Evolutionary conservation across 768 basidiomycete genomes (phyloP).

Genomic region (Auriscalpium orientale): DNA sequence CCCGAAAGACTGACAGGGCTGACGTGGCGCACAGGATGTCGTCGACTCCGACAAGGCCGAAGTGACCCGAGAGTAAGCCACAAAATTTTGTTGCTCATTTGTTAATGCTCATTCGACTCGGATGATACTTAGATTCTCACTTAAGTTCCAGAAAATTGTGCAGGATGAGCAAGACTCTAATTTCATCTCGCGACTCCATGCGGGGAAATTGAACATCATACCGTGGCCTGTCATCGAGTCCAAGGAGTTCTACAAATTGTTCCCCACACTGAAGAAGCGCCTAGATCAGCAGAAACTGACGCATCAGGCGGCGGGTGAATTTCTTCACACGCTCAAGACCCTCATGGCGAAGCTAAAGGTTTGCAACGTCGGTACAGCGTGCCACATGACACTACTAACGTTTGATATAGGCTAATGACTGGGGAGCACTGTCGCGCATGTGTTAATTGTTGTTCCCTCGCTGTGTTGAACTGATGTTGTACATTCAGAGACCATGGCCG

Average conservation of each 20-base stretch:
- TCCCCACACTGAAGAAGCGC: slow-evolving; percentile 36
- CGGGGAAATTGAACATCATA: slow-evolving; percentile 46
- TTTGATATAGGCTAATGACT: slow-evolving; percentile 55
- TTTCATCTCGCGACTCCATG: slow-evolving; percentile 54
- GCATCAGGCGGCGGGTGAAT: slow-evolving; percentile 44
- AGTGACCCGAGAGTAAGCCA: slow-evolving; percentile 47
- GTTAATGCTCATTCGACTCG: neutral
- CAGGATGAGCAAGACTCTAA: slow-evolving; percentile 53
- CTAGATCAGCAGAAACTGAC: slow-evolving; percentile 43
- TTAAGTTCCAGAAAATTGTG: slow-evolving; percentile 57
- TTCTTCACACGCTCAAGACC: slow-evolving; percentile 50
- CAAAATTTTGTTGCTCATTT: neutral
- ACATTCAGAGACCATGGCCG: slow-evolving; percentile 36
- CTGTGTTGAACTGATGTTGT: neutral
- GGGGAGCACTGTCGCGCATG: slow-evolving; percentile 59
- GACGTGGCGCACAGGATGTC: slow-evolving; percentile 41
- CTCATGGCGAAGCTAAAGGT: slow-evolving; percentile 66
- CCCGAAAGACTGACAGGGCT: neutral
- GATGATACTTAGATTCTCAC: slow-evolving; percentile 36
- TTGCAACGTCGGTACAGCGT: neutral
- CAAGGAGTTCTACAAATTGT: slow-evolving; percentile 49
- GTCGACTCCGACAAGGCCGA: slow-evolving; percentile 53
- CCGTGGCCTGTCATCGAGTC: slow-evolving; percentile 68
- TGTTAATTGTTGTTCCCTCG: slow-evolving; percentile 15
- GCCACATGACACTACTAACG: no score